These are phyloP conservation scores for Tephrocybe rancida DNA, from an alignment of 768 basidiomycete species.

Conservation along the genomic window DNA sequence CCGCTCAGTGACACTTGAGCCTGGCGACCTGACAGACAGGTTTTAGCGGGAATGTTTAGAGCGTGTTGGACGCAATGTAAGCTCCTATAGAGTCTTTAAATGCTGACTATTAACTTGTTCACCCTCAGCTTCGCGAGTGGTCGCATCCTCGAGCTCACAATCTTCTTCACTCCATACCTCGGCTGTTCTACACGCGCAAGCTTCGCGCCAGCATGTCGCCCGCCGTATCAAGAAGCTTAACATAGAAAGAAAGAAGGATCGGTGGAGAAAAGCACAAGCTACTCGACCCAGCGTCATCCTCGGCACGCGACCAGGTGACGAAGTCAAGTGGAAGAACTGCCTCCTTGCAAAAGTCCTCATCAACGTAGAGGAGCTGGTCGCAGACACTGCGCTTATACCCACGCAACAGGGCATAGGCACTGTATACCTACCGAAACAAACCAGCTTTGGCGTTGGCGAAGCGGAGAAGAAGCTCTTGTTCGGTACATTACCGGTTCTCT, in stretches of 20 bases:
- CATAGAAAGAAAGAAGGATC: conserved; percentile 48
- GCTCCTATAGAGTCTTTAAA: conserved; percentile 2
- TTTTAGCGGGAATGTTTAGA: conserved; percentile 26
- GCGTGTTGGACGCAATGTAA: conserved; percentile 29
- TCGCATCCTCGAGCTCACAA: conserved; percentile 37
- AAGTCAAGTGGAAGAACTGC: conserved; percentile 66
- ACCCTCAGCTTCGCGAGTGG: conserved; percentile 33
- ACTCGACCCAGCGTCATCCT: conserved; percentile 69
- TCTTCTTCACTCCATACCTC: conserved; percentile 52
- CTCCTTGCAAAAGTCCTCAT: conserved; percentile 68
- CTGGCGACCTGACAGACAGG: not conserved
- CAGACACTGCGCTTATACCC: conserved; percentile 24
- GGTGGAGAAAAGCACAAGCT: conserved; percentile 37
- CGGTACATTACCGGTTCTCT: conserved; percentile 59
- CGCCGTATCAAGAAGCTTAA: conserved; percentile 43
- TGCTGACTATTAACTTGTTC: not conserved
- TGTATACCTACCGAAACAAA: conserved; percentile 50
- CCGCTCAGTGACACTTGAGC: not conserved
- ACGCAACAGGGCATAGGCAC: conserved; percentile 33
- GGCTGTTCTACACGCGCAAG: conserved; percentile 33
- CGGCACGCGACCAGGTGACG: conserved; percentile 67
- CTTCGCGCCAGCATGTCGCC: conserved; percentile 34
- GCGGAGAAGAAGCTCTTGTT: conserved; percentile 67
- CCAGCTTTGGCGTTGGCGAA: conserved; percentile 69
- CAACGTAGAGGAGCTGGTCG: conserved; percentile 48